Evolutionary conservation across 345 rosid species (phyloP), one percentile per base, ranked within the genome.

Genomic region (Murraya koenigii): DNA sequence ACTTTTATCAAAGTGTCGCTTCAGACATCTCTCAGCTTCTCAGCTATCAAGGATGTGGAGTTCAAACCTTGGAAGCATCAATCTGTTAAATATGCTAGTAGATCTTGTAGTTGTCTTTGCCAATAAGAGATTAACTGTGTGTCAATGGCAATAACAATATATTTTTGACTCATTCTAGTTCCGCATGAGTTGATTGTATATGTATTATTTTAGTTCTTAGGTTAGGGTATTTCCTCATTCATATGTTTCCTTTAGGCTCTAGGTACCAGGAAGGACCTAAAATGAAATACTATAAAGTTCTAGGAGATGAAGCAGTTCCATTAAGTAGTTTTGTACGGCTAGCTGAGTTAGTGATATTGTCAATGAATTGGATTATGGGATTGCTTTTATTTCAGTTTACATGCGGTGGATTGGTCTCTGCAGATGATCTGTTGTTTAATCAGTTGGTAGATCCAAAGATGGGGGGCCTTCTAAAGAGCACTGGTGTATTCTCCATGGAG

Each of bases 101-200:
- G 28, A 73, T 69, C 54, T 64, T 19, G 7, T 26, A 55, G 30
- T 74, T 38, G 15, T 49, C 77, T 39, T 23, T 66, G 77, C 47
- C 41, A 80, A 70, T 80, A 38, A 75, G 14, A 72, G 69, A 66
- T 41, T 36, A 75, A 44, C 66, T 10, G 23, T 66, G 70, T 69
- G 61, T 55, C 20, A 39, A 23, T 60, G 55, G 49, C 20, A 65
- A 28, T 39, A 26, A 26, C 44, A 58, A 28, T 19, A 62, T n/a
- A 7, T 25, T 75, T 63, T 47, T 60, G 30, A 23, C 36, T 62
- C 35, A 55, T 32, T 71, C 75, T 32, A 66, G 65, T 47, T 44
- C 35, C 70, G 8, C 19, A 60, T 35, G 23, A 35, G 20, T 49
- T 59, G 58, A 26, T 59, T 70, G 54, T 67, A 22, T 6, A 39